Conservation (phyloP, 257 asterid species). For the Fraxinus pennsylvanica region DNA sequence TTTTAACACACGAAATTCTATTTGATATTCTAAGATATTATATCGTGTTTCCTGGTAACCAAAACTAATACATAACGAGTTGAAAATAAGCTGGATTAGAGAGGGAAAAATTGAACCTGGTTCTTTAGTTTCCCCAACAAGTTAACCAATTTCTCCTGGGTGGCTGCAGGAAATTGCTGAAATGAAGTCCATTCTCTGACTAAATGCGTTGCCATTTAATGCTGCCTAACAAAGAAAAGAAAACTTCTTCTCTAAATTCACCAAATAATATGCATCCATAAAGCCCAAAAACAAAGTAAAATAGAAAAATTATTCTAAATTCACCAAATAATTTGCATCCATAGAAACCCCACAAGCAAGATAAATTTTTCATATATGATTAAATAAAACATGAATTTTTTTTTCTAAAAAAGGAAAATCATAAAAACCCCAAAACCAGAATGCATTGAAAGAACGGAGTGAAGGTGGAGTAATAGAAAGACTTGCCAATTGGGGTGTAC, state of each 20-base stretch:
- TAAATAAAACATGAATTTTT: neutral
- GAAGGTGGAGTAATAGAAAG: neutral
- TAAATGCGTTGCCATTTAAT: conserved; percentile 65
- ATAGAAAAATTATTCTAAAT: neutral
- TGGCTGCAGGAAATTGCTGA: conserved; percentile 88
- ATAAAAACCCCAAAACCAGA: neutral
- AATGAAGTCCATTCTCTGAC: conserved; percentile 86
- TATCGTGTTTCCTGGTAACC: neutral
- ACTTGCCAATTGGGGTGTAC: neutral
- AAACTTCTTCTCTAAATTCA: neutral
- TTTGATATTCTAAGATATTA: neutral
- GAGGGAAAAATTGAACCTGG: conserved; percentile 49
- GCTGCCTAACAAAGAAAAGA: conserved; percentile 26
- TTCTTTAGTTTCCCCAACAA: conserved; percentile 73
- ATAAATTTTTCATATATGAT: neutral
- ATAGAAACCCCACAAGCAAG: neutral
- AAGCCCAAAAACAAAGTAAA: neutral
- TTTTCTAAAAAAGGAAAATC: neutral
- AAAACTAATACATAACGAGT: neutral
- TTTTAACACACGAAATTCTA: neutral
- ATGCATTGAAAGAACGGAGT: neutral
- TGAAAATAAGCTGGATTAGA: conserved; percentile 9
- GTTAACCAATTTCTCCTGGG: conserved; percentile 85
- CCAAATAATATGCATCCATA: neutral
- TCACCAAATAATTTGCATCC: neutral